Base-by-base conservation (phyloP, 2,329 filamentous ascomycete genomes). In the Cercospora janseana region DNA sequence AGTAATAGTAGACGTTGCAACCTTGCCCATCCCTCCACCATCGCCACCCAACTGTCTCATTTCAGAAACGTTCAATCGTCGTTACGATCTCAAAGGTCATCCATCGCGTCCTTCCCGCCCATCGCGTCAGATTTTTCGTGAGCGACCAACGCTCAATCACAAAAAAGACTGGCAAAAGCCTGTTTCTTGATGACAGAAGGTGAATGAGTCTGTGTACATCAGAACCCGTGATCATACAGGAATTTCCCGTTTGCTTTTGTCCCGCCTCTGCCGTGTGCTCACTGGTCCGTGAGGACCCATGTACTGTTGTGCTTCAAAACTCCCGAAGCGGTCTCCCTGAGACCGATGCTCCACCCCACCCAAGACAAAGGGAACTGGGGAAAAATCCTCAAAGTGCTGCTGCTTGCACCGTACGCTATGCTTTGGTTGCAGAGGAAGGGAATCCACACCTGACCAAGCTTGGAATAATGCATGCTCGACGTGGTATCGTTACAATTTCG, bases 401-500 rank as follows among this genome's bases (percentile, higher is more conserved):
- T 50, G 13, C 35, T n/a, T 49, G 49, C 56, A 43, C 56, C 49
- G 40, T 49, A 45, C 49, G 49, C 49, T 24, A 53, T 57, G 41
- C 50, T 46, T 28, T 48, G 35, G 38, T 51, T 38, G 10, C 4
- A 23, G 23, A 4, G 28, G 24, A 37, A 27, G 31, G 42, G 26
- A 29, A 12, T 6, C 45, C 48, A 42, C 51, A 56, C 51, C 51
- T 23, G 46, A 44, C 48, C 52, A 24, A n/a, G 45, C 48, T 50
- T 54, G 43, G 45, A 48, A 15, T 26, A 26, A 40, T 40, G 40
- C 43, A 48, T 49, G 47, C 54, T 47, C 26, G 42, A 57, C 52
- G 44, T 55, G 47, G 46, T 57, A 54, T 59, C 56, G 46, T 59
- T 37, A 49, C 54, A 47, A 40, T 16, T 28, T 56, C 50, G 40